These are phyloP conservation scores for Agrostemma githago DNA, from an alignment of 148 eudicot genomes.

Conservation along the genomic window DNA sequence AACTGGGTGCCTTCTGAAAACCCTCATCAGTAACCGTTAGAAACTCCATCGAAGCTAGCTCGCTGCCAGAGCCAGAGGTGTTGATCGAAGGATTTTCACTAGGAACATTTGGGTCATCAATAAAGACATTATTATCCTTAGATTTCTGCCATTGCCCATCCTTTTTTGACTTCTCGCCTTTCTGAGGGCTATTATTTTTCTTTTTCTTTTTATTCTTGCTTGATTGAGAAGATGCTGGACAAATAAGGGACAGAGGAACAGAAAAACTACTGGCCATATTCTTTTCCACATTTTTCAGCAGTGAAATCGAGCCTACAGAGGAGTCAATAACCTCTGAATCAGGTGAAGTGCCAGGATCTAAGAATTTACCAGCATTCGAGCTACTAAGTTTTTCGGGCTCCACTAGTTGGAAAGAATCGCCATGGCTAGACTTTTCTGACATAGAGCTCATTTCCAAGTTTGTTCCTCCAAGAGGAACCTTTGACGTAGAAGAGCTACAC, in stretches of 20 bases:
- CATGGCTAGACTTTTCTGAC: conserved; percentile 26
- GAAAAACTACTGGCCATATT: conserved; percentile 29
- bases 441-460: conserved; percentile 19
- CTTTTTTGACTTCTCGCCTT: conserved; percentile 23
- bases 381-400: conserved; percentile 32
- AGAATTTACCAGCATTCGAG: conserved; percentile 35
- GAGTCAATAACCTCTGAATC: conserved; percentile 93
- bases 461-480: conserved; percentile 26
- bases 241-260: conserved; percentile 23
- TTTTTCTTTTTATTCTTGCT: conserved; percentile 41
- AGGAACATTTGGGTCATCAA: conserved; percentile 26
- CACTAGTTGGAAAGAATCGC: conserved; percentile 25
- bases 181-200: conserved; percentile 34
- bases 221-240: conserved; percentile 26
- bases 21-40: conserved; percentile 28
- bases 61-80: conserved; percentile 45
- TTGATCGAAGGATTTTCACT: conserved; percentile 32
- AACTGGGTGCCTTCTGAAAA: conserved; percentile 20
- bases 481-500: conserved; percentile 26
- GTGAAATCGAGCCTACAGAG: conserved; percentile 32
- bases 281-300: conserved; percentile 28
- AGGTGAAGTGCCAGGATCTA: conserved; percentile 87
- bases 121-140: conserved; percentile 26
- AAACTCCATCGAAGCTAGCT: conserved; percentile 26
- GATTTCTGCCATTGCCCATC: conserved; percentile 27